Evolutionary conservation across 2,329 filamentous ascomycete genomes (phyloP), one percentile per base, ranked within the genome.

Genomic region (Sporothrix dimorphospora): DNA sequence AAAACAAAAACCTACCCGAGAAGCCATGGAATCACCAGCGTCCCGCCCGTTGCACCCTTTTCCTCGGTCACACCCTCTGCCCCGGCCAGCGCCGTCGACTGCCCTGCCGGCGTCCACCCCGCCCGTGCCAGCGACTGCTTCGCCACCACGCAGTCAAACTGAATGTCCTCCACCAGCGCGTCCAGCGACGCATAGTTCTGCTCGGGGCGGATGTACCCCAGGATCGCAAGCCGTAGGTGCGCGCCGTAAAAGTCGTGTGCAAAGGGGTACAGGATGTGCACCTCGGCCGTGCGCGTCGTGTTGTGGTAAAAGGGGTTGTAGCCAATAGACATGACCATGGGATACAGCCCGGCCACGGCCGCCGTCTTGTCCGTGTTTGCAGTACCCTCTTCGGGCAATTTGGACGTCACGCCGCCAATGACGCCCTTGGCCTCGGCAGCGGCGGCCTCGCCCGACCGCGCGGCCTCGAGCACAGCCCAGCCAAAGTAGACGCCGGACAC

Each of bases 291-390:
- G 74, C 93, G 90, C 63, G 93, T 89, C 4, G 87, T 90, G 85
- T 99, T 98, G 80, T 94, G 94, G 87, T 97, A 99, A 83, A 94
- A 98, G 0, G 96, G 96, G 82, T 98, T 99, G 87, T 94, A 98
- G 59, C 96, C 96, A 76, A 98, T 95, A 74, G 90, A 93, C 91
- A 98, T 92, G 76, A 97, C 94, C 87, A 97, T 96, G 0, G 93
- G 93, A 81, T 91, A 93, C 72, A 96, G 84, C 59, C 63, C 73
- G 75, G 75, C 74, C 38, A 72, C 69, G 9, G 73, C 73, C 65
- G 72, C 47, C 27, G 38, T 73, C 61, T 14, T 73, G 74, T 87
- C 81, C 0, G 86, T 83, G 77, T 88, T 85, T 1, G 79, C 40
- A 66, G 45, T 47, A 1, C 4, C 19, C 19, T 53, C 70, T 0